Base-by-base conservation (phyloP, 495 filamentous ascomycete species). In the Neurospora intermedia region DNA sequence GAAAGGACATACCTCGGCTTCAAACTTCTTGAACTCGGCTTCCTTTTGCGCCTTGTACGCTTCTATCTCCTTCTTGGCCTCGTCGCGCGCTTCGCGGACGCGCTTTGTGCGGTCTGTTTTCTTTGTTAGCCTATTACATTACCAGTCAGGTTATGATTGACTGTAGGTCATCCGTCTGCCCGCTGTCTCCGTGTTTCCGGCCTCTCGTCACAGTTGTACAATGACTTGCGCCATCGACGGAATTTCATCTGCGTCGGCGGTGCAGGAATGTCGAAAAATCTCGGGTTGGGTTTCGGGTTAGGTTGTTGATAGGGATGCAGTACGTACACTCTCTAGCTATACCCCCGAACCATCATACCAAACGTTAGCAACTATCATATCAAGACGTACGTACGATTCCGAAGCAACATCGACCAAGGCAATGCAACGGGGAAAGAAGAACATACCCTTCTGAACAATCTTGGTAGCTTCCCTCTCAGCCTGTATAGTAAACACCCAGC, bases 391-490 rank as follows among this genome's bases (percentile, higher is more conserved):
- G 35, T 38, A 38, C 4, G 35, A 6, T 38, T 38, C 6, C 35
- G 35, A 3, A 3, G 35, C 0, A 38, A 0, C 35, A 38, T 38
- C 2, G 0, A 38, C 35, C 5, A 5, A 38, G 5, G 35, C 35
- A 38, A 6, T 38, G 35, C 27, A 31, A 31, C 3, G 35, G 35
- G 35, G 35, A 75, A n/a, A 40, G 69, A 71, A 43, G 31, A 76
- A 76, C 76, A 42, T 73, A 96, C 94, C 90, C 91, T 94, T 92
- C 82, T 98, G 94, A 42, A 99, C 96, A 81, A 98, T 99, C 87
- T 97, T 98, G 84, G 97, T 94, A 76, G 96, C 96, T 84, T 99
- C 96, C 85, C 93, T 91, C 89, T 99, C 96, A 71, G 96, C 94
- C 96, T 98, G 79, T 66, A 4, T 2, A 40, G 70, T 27, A 66